A percentile compares a stretch with the other conserved stretches of the same genome.
Conservation (phyloP, 768 basidiomycete species). For the Tubosaeta brunneosetosa region DNA sequence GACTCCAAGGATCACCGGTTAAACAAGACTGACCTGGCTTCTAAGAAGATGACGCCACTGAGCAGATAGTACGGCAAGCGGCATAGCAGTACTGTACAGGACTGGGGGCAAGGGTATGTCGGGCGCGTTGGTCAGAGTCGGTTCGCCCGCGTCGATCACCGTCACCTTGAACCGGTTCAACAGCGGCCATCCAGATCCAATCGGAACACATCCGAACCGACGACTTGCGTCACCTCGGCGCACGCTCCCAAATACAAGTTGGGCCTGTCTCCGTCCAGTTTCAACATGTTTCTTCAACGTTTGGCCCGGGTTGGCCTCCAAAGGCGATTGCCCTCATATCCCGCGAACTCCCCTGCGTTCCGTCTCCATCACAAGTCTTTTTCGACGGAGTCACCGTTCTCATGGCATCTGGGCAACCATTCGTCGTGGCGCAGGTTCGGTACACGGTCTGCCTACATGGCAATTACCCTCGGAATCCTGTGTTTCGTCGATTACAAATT, state of each 20-base stretch:
- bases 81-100: background rate
- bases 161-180: background rate
- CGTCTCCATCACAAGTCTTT: background rate
- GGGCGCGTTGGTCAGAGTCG: too few species aligned
- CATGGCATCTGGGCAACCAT: background rate
- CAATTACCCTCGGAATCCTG: slow-evolving; percentile 26
- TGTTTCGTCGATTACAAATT: slow-evolving; percentile 40
- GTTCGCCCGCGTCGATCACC: background rate
- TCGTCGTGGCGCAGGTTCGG: slow-evolving; percentile 10
- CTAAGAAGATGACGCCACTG: background rate
- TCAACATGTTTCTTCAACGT: slow-evolving; percentile 4
- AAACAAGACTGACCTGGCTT: background rate
- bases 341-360: background rate
- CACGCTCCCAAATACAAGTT: background rate
- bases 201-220: background rate
- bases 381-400: background rate
- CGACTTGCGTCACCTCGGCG: background rate
- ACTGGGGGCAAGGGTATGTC: background rate
- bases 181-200: background rate
- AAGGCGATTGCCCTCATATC: background rate
- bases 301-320: background rate
- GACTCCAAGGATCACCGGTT: background rate
- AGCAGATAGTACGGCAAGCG: background rate
- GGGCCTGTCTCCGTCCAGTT: background rate
- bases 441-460: slow-evolving; percentile 22